Evolutionary conservation across 2,329 filamentous ascomycete species (phyloP).

Genomic region (Didymella pinodella): DNA sequence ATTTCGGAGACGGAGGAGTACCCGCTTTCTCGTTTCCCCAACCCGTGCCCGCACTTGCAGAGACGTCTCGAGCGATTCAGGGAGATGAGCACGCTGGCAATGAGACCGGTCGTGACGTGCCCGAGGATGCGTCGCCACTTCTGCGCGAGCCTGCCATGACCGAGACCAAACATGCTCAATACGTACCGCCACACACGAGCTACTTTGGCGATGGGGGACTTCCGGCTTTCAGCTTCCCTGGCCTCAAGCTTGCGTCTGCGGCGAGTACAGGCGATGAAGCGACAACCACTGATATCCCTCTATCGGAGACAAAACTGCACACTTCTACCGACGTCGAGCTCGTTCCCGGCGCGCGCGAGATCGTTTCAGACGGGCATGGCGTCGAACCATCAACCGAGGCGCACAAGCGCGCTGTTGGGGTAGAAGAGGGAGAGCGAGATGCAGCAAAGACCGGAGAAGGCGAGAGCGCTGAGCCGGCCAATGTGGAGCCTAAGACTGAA

Average conservation of each 20-base stretch:
- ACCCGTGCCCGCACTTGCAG: background rate
- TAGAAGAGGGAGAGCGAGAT: background rate
- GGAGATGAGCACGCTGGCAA: background rate
- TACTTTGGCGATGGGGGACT: conserved; percentile 16
- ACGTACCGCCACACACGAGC: background rate
- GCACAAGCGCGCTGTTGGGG: background rate
- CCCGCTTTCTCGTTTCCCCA: conserved; percentile 11
- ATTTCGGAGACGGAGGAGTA: conserved; percentile 15
- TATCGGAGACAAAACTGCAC: background rate
- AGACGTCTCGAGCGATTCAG: background rate
- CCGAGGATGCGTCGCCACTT: background rate
- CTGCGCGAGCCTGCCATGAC: background rate
- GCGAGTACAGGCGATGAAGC: background rate
- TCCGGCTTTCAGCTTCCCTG: conserved; percentile 7
- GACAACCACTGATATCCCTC: background rate
- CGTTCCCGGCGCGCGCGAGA: conserved; percentile 6
- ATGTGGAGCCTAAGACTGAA: background rate
- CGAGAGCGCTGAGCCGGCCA: background rate
- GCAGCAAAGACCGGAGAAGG: background rate
- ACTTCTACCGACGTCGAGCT: conserved; percentile 19
- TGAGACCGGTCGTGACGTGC: background rate
- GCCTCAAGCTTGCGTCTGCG: background rate
- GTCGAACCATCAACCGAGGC: conserved; percentile 4
- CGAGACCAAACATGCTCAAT: background rate
- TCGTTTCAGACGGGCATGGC: background rate